Base-by-base conservation (phyloP, 2,329 filamentous ascomycete genomes). In the Thelonectria discophora region DNA sequence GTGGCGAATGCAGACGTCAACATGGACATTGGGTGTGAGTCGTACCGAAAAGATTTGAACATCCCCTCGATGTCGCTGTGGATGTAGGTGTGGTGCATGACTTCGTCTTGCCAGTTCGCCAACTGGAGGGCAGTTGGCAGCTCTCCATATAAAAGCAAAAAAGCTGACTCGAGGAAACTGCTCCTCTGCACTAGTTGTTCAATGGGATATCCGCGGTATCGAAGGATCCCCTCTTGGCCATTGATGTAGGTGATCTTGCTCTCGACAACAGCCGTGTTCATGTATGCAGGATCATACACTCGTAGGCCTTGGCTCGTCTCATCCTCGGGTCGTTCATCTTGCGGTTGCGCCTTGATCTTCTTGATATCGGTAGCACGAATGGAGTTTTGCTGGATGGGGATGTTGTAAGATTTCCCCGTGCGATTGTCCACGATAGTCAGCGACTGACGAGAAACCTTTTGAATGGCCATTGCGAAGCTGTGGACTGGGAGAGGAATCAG, bases 1-100 rank as follows among this genome's bases (percentile, higher is more conserved):
- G 80, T 81, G 13, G 81, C 80, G 61, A 84, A 84, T 1, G 82
- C 77, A 0, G 81, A 80, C 1, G 81, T 80, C 71, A 84, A 69
- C 78, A 84, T 82, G 56, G 80, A 79, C 82, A 84, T 84, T 18
- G 82, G 82, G 60, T 83, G 82, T 10, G 82, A 82, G 67, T 84
- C 81, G 71, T 82, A 81, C 15, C 80, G 79, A 74, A 82, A 82
- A 2, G 78, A 80, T 74, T 81, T 81, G 74, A 81, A 81, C 77
- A 82, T 82, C 69, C 75, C 76, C 74, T 82, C 80, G 30, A 82
- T 81, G 63, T 82, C 80, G 60, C 74, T 81, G 74, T 82, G 80
- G 46, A 82, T 78, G 65, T 79, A 82, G 17, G 80, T 83, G 72
- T 84, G 81, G 69, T 82, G 80, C 80, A 82, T 81, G 64, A 83